Conservation (phyloP, 331 rosid species). For the Acacia pycnantha region DNA sequence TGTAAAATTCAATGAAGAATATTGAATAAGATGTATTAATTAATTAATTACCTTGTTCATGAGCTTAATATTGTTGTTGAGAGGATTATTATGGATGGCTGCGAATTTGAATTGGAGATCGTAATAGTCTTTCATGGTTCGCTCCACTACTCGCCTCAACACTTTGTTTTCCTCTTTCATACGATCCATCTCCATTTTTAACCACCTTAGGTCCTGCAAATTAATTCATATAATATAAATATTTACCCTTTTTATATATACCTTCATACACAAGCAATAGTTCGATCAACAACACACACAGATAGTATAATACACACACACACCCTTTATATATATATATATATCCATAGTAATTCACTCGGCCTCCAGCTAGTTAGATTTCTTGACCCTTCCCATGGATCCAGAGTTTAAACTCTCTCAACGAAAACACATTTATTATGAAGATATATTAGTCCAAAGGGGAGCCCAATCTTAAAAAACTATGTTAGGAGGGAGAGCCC, state of each 20-base stretch:
- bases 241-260: not conserved
- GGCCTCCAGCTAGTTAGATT: too few relatives aligned
- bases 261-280: not conserved
- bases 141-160: constrained; percentile 72
- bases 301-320: too few relatives aligned
- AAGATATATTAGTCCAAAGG: too few relatives aligned
- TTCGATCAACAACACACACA: too few relatives aligned
- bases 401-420: too few relatives aligned
- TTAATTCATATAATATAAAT: not conserved
- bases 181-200: constrained; percentile 78
- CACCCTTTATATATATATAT: too few relatives aligned
- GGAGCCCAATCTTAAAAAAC: too few relatives aligned
- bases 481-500: too few relatives aligned
- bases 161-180: constrained; percentile 84
- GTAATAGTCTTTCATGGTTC: constrained; percentile 73
- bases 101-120: constrained; percentile 75
- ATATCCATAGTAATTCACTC: too few relatives aligned
- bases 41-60: constrained; percentile 30
- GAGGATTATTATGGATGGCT: constrained; percentile 33
- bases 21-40: not conserved
- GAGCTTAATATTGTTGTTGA: constrained; percentile 35
- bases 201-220: constrained; percentile 41
- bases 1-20: constrained; percentile 10
- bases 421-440: not conserved
- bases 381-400: too few relatives aligned